Conservation (phyloP, 2,329 filamentous ascomycete species). For the Penicillium concentricum region DNA sequence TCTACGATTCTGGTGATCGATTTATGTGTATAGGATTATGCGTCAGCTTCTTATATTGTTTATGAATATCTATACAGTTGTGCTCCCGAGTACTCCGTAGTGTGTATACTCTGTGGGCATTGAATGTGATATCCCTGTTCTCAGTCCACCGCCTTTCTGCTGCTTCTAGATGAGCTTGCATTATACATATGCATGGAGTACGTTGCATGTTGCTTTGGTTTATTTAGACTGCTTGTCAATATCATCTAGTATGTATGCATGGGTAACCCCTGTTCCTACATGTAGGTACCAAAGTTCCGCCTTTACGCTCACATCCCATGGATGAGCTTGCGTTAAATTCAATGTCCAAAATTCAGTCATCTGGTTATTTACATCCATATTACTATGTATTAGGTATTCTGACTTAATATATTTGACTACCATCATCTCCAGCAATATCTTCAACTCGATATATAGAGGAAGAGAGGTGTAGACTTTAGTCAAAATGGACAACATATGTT, state of each 20-base stretch:
- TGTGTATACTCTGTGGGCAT: neutral
- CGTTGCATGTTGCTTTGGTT: neutral
- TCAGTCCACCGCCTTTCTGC: neutral
- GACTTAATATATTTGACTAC: neutral
- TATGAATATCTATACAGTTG: neutral
- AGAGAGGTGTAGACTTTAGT: neutral
- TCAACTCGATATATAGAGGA: neutral
- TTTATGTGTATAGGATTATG: neutral
- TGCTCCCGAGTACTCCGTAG: neutral
- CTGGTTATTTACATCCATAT: neutral
- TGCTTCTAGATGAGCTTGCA: neutral
- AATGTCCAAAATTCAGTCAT: constrained; percentile 2
- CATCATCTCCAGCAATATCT: neutral
- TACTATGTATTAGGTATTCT: neutral
- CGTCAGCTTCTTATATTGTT: neutral
- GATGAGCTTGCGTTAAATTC: constrained; percentile 6
- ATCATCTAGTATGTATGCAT: neutral
- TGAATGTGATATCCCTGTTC: neutral
- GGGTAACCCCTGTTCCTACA: neutral
- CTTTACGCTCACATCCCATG: constrained; percentile 6
- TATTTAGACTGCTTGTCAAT: neutral
- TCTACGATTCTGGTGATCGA: neutral
- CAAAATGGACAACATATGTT: no score
- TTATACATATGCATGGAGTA: neutral
- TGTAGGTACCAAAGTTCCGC: neutral